Conservation (phyloP, 371 early-diverging fungal species). For the Rhizopus sp. region DNA sequence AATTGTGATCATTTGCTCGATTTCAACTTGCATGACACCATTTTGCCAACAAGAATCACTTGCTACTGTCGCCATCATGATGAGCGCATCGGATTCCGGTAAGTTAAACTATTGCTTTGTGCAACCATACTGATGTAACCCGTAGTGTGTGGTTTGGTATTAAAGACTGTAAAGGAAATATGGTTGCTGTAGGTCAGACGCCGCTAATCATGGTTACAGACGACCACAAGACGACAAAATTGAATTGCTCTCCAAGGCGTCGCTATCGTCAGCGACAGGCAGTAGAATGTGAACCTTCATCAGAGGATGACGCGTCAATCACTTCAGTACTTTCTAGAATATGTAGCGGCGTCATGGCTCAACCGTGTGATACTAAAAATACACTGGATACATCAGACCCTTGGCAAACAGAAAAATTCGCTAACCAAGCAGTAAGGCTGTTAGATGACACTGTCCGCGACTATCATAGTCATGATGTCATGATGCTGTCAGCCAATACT, state of each 20-base stretch:
- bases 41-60: conserved; percentile 88
- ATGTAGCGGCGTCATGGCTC: conserved; percentile 9
- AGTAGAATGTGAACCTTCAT: conserved; percentile 6
- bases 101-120: conserved; percentile 12
- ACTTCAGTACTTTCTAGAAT: conserved; percentile 30
- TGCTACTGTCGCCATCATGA: conserved; percentile 95
- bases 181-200: conserved; percentile 78
- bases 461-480: background rate
- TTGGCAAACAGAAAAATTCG: background rate
- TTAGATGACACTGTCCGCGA: background rate
- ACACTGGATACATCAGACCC: background rate
- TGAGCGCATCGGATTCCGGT: conserved; percentile 86
- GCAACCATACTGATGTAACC: conserved; percentile 1
- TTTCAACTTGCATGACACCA: conserved; percentile 80
- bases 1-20: conserved; percentile 82
- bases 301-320: background rate
- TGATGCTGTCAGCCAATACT: background rate
- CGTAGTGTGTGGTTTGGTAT: conserved; percentile 70
- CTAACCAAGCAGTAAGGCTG: background rate
- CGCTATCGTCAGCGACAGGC: background rate
- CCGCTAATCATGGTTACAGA: conserved; percentile 94
- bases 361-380: background rate
- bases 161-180: conserved; percentile 57
- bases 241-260: conserved; percentile 9
- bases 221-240: conserved; percentile 83